These are phyloP conservation scores for Zygotorulaspora mrakii DNA, from an alignment of 1,139 yeast genomes.

Conservation along the genomic window DNA sequence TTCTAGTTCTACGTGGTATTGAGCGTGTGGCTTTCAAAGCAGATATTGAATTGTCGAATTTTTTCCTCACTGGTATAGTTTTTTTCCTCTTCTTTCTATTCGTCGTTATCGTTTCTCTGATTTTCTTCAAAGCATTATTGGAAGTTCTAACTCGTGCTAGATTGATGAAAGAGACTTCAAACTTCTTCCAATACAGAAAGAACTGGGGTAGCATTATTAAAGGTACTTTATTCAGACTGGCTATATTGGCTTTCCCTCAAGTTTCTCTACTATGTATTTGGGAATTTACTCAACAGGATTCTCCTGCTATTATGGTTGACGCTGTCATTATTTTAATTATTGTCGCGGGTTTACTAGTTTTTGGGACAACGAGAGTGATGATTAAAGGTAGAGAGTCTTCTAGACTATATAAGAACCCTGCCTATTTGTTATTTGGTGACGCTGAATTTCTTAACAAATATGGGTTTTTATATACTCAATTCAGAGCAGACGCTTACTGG, in stretches of 20 bases:
- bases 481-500: conserved; percentile 81
- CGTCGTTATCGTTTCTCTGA: conserved; percentile 59
- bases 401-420: conserved; percentile 80
- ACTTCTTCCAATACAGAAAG: conserved; percentile 71
- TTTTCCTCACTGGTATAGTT: conserved; percentile 82
- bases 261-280: conserved; percentile 76
- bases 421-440: conserved; percentile 86
- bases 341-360: conserved; percentile 56
- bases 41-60: conserved; percentile 75
- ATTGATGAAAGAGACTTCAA: conserved; percentile 51
- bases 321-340: conserved; percentile 67
- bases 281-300: conserved; percentile 82
- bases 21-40: conserved; percentile 87
- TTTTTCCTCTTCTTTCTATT: conserved; percentile 79
- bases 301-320: conserved; percentile 75
- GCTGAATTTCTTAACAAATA: conserved; percentile 74
- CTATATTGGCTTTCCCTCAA: conserved; percentile 82
- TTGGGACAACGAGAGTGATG: conserved; percentile 71
- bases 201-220: conserved; percentile 80
- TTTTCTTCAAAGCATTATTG: conserved; percentile 67
- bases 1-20: conserved; percentile 81
- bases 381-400: conserved; percentile 69
- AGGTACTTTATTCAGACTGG: conserved; percentile 82
- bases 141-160: conserved; percentile 66
- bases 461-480: conserved; percentile 91